phyloP scores from a whole-genome alignment of 305 asterid genomes.

The Petunia hybrid region DNA sequence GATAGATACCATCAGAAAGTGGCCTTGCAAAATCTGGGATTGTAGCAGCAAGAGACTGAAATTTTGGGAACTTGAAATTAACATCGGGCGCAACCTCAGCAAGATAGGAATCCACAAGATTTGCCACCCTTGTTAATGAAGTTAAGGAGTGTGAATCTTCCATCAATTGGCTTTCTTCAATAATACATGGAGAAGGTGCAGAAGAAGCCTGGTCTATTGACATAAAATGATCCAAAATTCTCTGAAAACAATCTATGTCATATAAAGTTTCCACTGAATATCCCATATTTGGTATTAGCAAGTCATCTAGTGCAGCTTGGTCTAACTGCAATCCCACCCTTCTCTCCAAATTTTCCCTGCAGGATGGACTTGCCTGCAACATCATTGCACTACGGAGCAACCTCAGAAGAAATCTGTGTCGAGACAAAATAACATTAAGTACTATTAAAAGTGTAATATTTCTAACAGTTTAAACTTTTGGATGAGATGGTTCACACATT shows the following conservation, averaged over 20 bases:
- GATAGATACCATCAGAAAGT: constrained; percentile 78
- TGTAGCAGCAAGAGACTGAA: constrained; percentile 78
- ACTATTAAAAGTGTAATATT: too few species aligned
- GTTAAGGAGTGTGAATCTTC: constrained; percentile 55
- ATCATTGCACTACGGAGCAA: constrained; percentile 77
- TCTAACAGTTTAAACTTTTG: background rate
- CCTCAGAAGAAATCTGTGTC: constrained; percentile 62
- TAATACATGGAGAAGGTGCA: constrained; percentile 65
- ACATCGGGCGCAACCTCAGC: constrained; percentile 86
- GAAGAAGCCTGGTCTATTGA: constrained; percentile 63
- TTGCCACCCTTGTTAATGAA: constrained; percentile 80
- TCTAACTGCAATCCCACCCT: constrained; percentile 81
- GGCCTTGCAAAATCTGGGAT: constrained; percentile 94
- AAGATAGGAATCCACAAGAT: constrained; percentile 81
- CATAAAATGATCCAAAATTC: constrained; percentile 88
- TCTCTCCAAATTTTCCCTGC: constrained; percentile 81
- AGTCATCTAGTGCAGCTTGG: constrained; percentile 72
- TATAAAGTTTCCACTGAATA: constrained; percentile 75
- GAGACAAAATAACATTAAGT: background rate
- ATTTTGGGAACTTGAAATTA: constrained; percentile 76
- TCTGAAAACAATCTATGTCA: constrained; percentile 87
- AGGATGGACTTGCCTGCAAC: constrained; percentile 63
- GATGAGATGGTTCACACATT: background rate
- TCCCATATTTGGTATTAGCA: constrained; percentile 79
- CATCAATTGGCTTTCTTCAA: constrained; percentile 59